Conservation (phyloP, 1,284 basidiomycete species). For the Apiotrichum gamsii region DNA sequence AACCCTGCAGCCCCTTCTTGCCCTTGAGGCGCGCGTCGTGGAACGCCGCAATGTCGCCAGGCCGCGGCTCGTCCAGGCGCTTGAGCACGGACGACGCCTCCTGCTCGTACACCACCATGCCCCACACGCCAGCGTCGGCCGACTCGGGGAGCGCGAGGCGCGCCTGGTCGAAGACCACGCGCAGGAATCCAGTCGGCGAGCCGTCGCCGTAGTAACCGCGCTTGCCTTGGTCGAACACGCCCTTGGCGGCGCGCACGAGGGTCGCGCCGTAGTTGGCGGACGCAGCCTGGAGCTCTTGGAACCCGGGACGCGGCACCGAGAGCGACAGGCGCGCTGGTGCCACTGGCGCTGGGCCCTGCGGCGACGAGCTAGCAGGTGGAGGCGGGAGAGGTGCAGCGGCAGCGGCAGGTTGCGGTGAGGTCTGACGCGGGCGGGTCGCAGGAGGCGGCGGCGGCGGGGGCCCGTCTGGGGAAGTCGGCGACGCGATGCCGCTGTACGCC, state of each 20-base stretch:
- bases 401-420: background rate
- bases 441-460: background rate
- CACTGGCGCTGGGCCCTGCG: background rate
- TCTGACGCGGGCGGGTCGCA: background rate
- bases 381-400: background rate
- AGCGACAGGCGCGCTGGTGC: background rate
- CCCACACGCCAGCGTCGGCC: conserved; percentile 51
- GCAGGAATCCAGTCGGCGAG: conserved; percentile 68
- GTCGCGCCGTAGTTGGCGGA: conserved; percentile 68
- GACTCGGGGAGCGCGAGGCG: conserved; percentile 31
- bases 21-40: conserved; percentile 78
- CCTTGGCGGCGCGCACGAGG: conserved; percentile 62
- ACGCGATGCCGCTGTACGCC: too few species aligned
- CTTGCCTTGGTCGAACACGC: conserved; percentile 66
- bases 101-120: conserved; percentile 69
- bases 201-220: conserved; percentile 73
- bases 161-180: conserved; percentile 53
- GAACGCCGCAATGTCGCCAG: conserved; percentile 74
- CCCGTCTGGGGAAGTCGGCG: too few species aligned
- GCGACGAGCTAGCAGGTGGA: background rate
- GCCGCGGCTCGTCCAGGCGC: conserved; percentile 64
- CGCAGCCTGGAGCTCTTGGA: conserved; percentile 60
- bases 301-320: conserved; percentile 29
- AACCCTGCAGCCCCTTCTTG: conserved; percentile 67
- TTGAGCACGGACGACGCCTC: conserved; percentile 61